These are phyloP conservation scores for Metarhizium brunneum DNA, from an alignment of 2,329 filamentous ascomycete genomes.

Conservation along the genomic window DNA sequence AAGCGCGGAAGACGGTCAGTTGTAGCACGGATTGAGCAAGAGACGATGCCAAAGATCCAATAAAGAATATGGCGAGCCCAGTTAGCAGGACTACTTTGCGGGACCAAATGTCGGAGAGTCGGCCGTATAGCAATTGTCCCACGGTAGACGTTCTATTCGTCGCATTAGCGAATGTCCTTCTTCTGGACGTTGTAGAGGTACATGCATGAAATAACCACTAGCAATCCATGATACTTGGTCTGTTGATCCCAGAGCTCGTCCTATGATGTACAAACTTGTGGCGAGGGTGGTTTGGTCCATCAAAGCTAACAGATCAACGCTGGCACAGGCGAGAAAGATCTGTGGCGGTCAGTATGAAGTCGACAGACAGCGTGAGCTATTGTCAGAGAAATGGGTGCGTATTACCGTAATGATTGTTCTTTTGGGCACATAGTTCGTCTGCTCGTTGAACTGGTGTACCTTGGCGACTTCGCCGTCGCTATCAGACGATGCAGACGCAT, in stretches of 20 bases:
- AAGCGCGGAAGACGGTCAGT: conserved; percentile 30
- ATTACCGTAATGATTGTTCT: conserved; percentile 41
- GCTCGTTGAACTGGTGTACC: conserved; percentile 37
- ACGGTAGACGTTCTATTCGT: conserved; percentile 31
- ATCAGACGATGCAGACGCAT: conserved; percentile 3
- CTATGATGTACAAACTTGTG: conserved; percentile 43
- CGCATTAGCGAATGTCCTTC: neutral
- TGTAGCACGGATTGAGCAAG: conserved; percentile 30
- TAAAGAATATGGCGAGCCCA: conserved; percentile 31
- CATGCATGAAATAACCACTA: conserved; percentile 44
- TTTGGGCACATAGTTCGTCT: conserved; percentile 45
- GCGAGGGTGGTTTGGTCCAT: conserved; percentile 51
- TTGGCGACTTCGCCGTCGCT: conserved; percentile 12
- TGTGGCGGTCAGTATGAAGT: conserved; percentile 17
- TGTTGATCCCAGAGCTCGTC: conserved; percentile 38
- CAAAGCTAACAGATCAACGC: conserved; percentile 43
- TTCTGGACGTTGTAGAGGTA: too few species aligned
- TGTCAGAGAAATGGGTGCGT: neutral
- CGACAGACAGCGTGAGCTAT: neutral
- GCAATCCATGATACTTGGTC: conserved; percentile 46
- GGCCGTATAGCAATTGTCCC: conserved; percentile 36
- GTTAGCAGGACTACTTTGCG: conserved; percentile 30
- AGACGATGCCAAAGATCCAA: conserved; percentile 33
- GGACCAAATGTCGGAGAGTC: conserved; percentile 37
- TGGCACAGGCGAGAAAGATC: conserved; percentile 49